A percentile compares a stretch with the other conserved stretches of the same genome.
Conservation (phyloP, 2,329 filamentous ascomycete genomes). For the Diaporthe longicolla region DNA sequence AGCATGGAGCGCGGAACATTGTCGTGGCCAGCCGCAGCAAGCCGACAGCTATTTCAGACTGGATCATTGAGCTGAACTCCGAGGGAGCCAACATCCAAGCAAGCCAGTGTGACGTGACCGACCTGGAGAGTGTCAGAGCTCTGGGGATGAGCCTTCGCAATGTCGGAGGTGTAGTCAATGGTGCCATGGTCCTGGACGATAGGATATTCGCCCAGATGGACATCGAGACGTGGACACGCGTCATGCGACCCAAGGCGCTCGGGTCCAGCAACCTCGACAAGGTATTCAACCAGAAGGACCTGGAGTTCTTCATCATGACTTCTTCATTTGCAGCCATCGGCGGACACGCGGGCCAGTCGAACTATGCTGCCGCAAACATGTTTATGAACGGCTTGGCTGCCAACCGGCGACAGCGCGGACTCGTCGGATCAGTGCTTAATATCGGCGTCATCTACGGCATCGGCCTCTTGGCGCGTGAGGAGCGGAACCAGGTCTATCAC, state of each 20-base stretch:
- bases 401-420: conserved; percentile 52
- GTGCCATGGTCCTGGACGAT: conserved; percentile 62
- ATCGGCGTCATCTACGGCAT: conserved; percentile 63
- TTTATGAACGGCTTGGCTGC: conserved; percentile 62
- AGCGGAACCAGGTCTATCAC: conserved; percentile 56
- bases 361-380: conserved; percentile 63
- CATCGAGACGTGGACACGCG: conserved; percentile 53
- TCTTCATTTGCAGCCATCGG: conserved; percentile 61
- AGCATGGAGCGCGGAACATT: conserved; percentile 56
- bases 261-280: conserved; percentile 58
- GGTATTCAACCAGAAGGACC: conserved; percentile 50
- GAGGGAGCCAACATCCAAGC: conserved; percentile 47
- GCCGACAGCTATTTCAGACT: conserved; percentile 49
- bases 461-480: conserved; percentile 59
- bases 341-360: conserved; percentile 60
- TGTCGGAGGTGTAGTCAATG: conserved; percentile 58
- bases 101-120: conserved; percentile 49
- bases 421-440: conserved; percentile 57
- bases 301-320: conserved; percentile 64
- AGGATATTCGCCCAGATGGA: conserved; percentile 59
- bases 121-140: conserved; percentile 47
- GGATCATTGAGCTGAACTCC: conserved; percentile 51
- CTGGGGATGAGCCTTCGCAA: conserved; percentile 51
- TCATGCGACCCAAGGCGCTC: conserved; percentile 57
- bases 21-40: conserved; percentile 58